Evolutionary conservation across 768 basidiomycete genomes (phyloP), one percentile per base, ranked within the genome.

Genomic region (Boletus fagicola): DNA sequence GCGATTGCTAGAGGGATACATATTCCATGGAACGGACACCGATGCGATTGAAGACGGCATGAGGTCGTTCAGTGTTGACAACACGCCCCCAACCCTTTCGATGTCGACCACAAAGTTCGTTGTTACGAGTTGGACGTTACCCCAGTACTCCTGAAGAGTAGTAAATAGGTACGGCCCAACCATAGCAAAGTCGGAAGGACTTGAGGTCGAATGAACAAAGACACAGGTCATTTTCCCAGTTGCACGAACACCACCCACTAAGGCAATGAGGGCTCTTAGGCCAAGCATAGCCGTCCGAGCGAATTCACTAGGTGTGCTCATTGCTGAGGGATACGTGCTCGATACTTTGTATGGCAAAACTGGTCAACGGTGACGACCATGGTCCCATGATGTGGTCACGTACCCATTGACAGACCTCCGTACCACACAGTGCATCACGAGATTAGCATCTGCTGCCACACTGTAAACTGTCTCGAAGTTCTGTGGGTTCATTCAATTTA

Each of bases 71-170:
- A 88, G 56, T 1, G 72, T 52, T 0, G 84, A 83, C 54, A 74
- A 77, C 40, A 76, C 69, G 9, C 81, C 81, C 0, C 86, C 85
- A 39, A 89, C 85, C 40, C 76, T 75, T 54, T 82, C 68, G 36
- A 90, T 82, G 67, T 90, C 87, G 18, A 76, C 28, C 9, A 18
- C 42, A 24, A 30, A 31, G 20, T 65, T 2, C 7, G 75, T 62
- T 5, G 83, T 85, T 2, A 83, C 85, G 33, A 82, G 75, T 50
- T 83, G 84, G 2, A 87, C 83, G 40, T 83, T 83, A 16, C 81
- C 79, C 81, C 83, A 86, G n/a, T 87, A n/a, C 85, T 50, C 84
- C 83, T 0, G 75, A 59, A 13, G 82, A 79, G 40, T 81, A 71
- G 42, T 83, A 69, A 22, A 85, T 74, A 3, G 81, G 80, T 1